Conservation (phyloP, 2,329 filamentous ascomycete species). For the Paraphaeosphaeria sporulosa region DNA sequence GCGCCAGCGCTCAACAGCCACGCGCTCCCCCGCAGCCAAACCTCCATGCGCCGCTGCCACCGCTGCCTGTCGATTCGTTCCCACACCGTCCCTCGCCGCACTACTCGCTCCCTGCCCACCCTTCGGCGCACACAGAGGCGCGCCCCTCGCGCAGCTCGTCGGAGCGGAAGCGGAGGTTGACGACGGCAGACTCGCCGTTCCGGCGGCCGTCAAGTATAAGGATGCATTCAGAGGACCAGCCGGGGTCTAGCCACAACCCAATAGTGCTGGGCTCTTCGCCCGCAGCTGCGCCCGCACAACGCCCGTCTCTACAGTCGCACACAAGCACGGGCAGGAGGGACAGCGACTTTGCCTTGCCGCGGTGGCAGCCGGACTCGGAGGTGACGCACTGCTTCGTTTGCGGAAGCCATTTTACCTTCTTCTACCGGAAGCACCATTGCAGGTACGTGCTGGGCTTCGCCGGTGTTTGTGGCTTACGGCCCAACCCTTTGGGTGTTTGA, state of each 20-base stretch:
- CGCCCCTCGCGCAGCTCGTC: constrained; percentile 26
- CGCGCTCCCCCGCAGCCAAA: constrained; percentile 13
- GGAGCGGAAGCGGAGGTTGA: constrained; percentile 48
- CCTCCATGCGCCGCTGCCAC: constrained; percentile 14
- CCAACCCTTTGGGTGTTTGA: neutral
- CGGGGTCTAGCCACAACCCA: constrained; percentile 29
- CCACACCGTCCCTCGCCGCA: constrained; percentile 20
- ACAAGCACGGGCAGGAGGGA: constrained; percentile 29
- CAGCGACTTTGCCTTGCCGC: constrained; percentile 67
- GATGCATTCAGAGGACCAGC: constrained; percentile 26
- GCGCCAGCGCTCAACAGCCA: constrained; percentile 13
- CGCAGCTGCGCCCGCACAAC: constrained; percentile 15
- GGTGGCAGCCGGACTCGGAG: constrained; percentile 89
- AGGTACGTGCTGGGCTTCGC: constrained; percentile 59
- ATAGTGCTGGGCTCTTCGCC: constrained; percentile 33
- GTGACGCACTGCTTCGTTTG: constrained; percentile 88
- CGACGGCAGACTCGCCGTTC: constrained; percentile 41
- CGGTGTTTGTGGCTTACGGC: neutral
- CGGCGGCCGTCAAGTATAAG: constrained; percentile 38
- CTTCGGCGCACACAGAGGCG: constrained; percentile 24
- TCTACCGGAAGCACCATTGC: constrained; percentile 92
- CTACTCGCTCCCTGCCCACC: constrained; percentile 30
- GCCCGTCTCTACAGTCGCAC: constrained; percentile 18
- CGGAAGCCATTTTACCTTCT: constrained; percentile 78
- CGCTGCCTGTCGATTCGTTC: constrained; percentile 10